Percentiles rank a stretch among this genome's conserved stretches.
Evolutionary conservation across 768 basidiomycete genomes (phyloP).

Genomic region (Lepiota venenata): DNA sequence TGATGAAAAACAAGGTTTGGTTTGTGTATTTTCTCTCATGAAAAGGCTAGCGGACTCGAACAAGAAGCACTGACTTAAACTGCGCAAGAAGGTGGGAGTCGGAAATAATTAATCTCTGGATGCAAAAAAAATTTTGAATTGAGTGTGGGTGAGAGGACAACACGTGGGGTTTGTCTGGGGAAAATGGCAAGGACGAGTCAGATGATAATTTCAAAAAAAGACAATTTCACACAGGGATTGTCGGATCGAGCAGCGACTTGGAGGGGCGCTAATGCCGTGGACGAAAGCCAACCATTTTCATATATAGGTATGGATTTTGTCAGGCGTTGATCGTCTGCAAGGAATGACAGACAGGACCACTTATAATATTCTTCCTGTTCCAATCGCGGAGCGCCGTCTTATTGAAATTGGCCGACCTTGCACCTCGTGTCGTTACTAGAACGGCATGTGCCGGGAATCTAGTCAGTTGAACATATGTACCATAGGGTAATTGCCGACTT

Average conservation of each 20-base stretch:
- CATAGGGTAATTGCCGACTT: not conserved
- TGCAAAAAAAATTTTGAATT: not conserved
- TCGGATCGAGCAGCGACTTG: conserved; percentile 9
- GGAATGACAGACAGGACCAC: not conserved
- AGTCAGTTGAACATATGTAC: not conserved
- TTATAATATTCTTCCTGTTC: not conserved
- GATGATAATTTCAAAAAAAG: conserved; percentile 13
- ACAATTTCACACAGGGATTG: conserved; percentile 12
- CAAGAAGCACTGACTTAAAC: not conserved
- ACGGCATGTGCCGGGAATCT: conserved; percentile 3
- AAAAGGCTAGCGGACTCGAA: not conserved
- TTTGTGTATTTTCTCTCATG: not conserved
- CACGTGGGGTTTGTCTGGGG: conserved; percentile 2
- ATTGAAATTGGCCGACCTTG: not conserved
- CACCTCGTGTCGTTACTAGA: conserved; percentile 4
- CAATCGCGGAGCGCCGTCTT: conserved; percentile 8
- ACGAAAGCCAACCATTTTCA: not conserved
- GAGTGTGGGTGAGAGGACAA: not conserved
- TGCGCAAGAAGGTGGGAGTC: conserved; percentile 9
- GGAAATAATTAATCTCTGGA: not conserved
- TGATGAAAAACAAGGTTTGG: not conserved
- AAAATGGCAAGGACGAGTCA: conserved; percentile 11
- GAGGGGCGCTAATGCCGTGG: not conserved
- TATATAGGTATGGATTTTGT: not conserved
- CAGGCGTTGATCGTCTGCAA: not conserved